Conservation (phyloP, 1,284 basidiomycete species). For the Microbotryum saponariae region DNA sequence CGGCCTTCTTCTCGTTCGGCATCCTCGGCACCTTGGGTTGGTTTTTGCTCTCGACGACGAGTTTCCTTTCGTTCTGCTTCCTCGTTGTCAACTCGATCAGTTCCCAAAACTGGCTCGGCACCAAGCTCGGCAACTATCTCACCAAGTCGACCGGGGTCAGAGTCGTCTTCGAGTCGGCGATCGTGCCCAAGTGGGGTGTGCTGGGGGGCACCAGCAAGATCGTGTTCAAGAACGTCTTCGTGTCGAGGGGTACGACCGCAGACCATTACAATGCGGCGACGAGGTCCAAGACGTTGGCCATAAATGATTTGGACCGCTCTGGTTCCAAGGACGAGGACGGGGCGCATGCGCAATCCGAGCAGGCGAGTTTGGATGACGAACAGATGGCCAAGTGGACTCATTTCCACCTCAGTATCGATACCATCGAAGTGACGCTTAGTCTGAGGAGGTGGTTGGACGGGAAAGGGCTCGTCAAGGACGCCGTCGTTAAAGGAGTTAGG, state of each 20-base stretch:
- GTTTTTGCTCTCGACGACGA: slow-evolving; percentile 92
- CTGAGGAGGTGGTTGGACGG: slow-evolving; percentile 90
- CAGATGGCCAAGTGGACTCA: slow-evolving; percentile 59
- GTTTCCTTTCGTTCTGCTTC: slow-evolving; percentile 90
- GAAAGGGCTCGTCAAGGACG: slow-evolving; percentile 84
- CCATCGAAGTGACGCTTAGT: slow-evolving; percentile 92
- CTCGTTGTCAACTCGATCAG: slow-evolving; percentile 79
- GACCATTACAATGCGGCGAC: slow-evolving; percentile 10
- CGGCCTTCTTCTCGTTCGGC: slow-evolving; percentile 82
- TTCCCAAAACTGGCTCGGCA: slow-evolving; percentile 86
- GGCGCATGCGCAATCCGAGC: slow-evolving; percentile 15
- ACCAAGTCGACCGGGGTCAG: slow-evolving; percentile 88
- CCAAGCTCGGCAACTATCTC: slow-evolving; percentile 83
- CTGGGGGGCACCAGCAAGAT: slow-evolving; percentile 70
- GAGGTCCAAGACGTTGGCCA: slow-evolving; percentile 4
- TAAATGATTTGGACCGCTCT: slow-evolving; percentile 31
- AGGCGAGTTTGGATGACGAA: slow-evolving; percentile 12
- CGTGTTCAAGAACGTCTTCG: slow-evolving; percentile 92
- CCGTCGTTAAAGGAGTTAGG: slow-evolving; percentile 84
- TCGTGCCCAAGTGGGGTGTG: slow-evolving; percentile 80
- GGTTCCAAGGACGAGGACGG: slow-evolving; percentile 5
- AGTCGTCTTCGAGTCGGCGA: slow-evolving; percentile 93
- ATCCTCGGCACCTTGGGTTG: slow-evolving; percentile 91
- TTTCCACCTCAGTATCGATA: slow-evolving; percentile 86
- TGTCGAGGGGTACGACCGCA: slow-evolving; percentile 64